phyloP scores from a whole-genome alignment of 2,329 filamentous ascomycete genomes.

The Pseudocercospora fuligena region DNA sequence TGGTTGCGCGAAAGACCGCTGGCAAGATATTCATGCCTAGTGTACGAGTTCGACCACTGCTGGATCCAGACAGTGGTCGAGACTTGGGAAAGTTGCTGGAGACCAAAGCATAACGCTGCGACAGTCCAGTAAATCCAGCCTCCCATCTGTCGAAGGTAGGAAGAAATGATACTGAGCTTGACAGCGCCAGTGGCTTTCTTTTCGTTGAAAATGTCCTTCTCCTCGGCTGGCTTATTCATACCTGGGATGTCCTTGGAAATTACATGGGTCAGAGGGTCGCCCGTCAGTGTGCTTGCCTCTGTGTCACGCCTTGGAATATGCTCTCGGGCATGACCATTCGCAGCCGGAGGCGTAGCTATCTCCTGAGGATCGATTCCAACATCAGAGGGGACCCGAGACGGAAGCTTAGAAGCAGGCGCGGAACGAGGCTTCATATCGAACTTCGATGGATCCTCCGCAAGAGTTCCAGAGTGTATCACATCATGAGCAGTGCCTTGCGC shows the following conservation, averaged over 20 bases:
- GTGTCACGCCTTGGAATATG: constrained; percentile 42
- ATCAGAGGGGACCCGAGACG: constrained; percentile 79
- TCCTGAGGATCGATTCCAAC: constrained; percentile 61
- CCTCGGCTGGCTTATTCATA: constrained; percentile 43
- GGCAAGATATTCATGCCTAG: constrained; percentile 50
- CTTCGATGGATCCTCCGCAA: constrained; percentile 83
- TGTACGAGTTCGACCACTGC: constrained; percentile 91
- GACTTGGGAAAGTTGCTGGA: constrained; percentile 84
- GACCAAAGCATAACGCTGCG: constrained; percentile 73
- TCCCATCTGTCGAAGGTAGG: constrained; percentile 93
- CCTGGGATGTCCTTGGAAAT: constrained; percentile 46
- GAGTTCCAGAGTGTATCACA: constrained; percentile 82
- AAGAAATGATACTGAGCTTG: constrained; percentile 80
- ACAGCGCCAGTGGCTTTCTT: constrained; percentile 84
- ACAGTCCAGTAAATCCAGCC: constrained; percentile 92
- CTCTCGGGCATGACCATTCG: constrained; percentile 53
- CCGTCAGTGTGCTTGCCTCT: constrained; percentile 41
- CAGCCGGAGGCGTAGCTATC: neutral
- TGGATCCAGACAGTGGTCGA: constrained; percentile 94
- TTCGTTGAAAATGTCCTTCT: constrained; percentile 65
- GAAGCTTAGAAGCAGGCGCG: constrained; percentile 69
- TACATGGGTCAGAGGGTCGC: constrained; percentile 55
- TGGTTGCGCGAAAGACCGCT: constrained; percentile 17
- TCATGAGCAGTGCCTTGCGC: constrained; percentile 77
- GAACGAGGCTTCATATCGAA: constrained; percentile 69